Percentiles rank a stretch among this genome's conserved stretches.
Conservation (phyloP, 2,329 filamentous ascomycete species). For the Neopestalotiopsis clavispora region DNA sequence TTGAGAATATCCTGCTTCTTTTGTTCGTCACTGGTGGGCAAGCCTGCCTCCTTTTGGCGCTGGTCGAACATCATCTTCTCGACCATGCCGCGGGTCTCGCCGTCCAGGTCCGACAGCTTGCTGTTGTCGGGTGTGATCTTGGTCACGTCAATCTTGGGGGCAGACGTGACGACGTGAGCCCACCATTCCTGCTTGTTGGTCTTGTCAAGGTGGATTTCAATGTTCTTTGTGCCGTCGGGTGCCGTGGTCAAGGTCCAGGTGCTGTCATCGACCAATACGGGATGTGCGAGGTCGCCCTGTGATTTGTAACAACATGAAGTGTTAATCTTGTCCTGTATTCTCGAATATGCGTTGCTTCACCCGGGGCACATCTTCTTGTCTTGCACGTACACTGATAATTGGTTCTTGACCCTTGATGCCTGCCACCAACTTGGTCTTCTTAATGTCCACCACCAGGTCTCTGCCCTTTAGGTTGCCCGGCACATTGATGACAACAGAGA, state of each 20-base stretch:
- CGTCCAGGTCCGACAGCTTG: slow-evolving; percentile 90
- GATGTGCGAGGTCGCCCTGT: slow-evolving; percentile 83
- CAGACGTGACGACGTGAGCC: slow-evolving; percentile 85
- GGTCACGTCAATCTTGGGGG: slow-evolving; percentile 90
- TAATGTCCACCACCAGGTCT: slow-evolving; percentile 84
- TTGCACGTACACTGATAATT: slow-evolving; percentile 72
- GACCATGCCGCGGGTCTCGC: slow-evolving; percentile 94
- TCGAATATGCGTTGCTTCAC: not conserved
- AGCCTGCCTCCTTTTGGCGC: slow-evolving; percentile 90
- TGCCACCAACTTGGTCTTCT: slow-evolving; percentile 77
- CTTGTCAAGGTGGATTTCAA: slow-evolving; percentile 93
- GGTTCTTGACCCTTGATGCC: slow-evolving; percentile 88
- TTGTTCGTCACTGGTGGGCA: slow-evolving; percentile 91
- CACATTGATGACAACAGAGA: slow-evolving; percentile 79
- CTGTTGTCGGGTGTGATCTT: slow-evolving; percentile 95
- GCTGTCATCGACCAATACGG: slow-evolving; percentile 82
- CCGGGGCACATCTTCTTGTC: not conserved
- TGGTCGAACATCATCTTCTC: slow-evolving; percentile 99
- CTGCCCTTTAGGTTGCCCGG: slow-evolving; percentile 83
- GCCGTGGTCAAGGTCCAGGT: slow-evolving; percentile 89
- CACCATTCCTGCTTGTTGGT: slow-evolving; percentile 98
- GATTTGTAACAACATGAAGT: not conserved
- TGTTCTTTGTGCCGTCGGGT: slow-evolving; percentile 67
- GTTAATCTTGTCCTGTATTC: not conserved
- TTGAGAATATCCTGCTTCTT: slow-evolving; percentile 92